Percentiles rank a stretch among this genome's conserved stretches.
Conservation (phyloP, 805 yeast species). For the Starmera caribaea region DNA sequence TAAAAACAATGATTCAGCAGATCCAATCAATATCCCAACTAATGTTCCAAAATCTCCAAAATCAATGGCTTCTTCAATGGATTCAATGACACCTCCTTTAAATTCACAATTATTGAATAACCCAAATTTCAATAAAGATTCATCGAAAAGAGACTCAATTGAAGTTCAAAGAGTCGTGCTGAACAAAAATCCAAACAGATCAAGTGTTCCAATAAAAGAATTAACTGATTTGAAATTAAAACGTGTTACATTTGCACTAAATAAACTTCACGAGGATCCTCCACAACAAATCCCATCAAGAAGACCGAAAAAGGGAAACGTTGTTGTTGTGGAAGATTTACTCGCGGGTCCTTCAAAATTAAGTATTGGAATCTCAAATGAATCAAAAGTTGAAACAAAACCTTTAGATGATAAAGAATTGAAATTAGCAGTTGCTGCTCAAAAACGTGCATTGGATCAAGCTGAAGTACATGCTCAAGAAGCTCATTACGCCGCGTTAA, state of each 20-base stretch:
- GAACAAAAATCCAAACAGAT: slow-evolving; percentile 35
- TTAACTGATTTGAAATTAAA: slow-evolving; percentile 30
- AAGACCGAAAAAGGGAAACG: slow-evolving; percentile 73
- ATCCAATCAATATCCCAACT: background rate
- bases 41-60: background rate
- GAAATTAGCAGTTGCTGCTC: slow-evolving; percentile 48
- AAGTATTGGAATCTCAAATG: slow-evolving; percentile 57
- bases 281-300: slow-evolving; percentile 92
- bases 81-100: background rate
- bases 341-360: slow-evolving; percentile 52
- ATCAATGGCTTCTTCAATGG: background rate
- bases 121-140: slow-evolving; percentile 1
- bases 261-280: slow-evolving; percentile 68
- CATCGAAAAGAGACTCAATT: background rate
- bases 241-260: slow-evolving; percentile 71
- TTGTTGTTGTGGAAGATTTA: slow-evolving; percentile 59
- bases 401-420: slow-evolving; percentile 31
- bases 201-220: slow-evolving; percentile 22
- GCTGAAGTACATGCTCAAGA: slow-evolving; percentile 67
- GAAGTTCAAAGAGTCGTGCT: slow-evolving; percentile 26
- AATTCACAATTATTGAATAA: background rate
- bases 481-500: slow-evolving; percentile 62
- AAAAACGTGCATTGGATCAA: slow-evolving; percentile 42
- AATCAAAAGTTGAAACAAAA: slow-evolving; percentile 18
- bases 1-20: no score